Evolutionary conservation across 192 early-diverging fungal genomes (phyloP), one percentile per base, ranked within the genome.

Genomic region (Coemansia sp.): DNA sequence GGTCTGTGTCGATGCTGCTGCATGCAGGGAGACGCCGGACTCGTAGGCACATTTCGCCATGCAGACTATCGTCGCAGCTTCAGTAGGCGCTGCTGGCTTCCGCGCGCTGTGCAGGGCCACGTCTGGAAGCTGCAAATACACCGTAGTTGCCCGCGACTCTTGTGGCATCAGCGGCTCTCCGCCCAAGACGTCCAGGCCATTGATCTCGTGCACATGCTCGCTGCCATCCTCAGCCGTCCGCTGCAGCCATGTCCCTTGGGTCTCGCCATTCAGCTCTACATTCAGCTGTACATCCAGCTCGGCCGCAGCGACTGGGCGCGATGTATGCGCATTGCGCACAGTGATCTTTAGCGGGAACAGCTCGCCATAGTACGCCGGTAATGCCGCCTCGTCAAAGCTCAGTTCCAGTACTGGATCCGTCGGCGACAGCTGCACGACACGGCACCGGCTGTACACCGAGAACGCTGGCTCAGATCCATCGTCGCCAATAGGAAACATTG

Each of bases 361-460:
- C 42, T 72, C 68, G 23, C 68, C 68, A 2, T 36, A 40, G 19
- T 56, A 56, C 4, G 61, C 68, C 5, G 67, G 67, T 16, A 56
- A 56, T 34, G 31, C 38, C 4, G 26, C 32, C 0, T 23, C 60
- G 2, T 52, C 50, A 4, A 59, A 25, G 5, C 19, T 23, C 2
- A 67, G 36, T 3, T 16, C 18, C 33, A 64, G 39, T 2, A 27
- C 41, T 1, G 40, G 56, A 18, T 38, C 30, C 1, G 51, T 13
- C 21, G 35, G 17, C 4, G 67, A 46, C 29, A 59, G 30, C 0
- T 14, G 19, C 12, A 72, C 31, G 5, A 38, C 30, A 17, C 68
- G 61, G 44, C 68, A 64, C 3, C 68, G 42, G 37, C 68, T 72
- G 43, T 72, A 72, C 16, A 39, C 53, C 18, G 61, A 56, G 35